Conservation (phyloP, 2,329 filamentous ascomycete genomes). For the Apiospora aurea region DNA sequence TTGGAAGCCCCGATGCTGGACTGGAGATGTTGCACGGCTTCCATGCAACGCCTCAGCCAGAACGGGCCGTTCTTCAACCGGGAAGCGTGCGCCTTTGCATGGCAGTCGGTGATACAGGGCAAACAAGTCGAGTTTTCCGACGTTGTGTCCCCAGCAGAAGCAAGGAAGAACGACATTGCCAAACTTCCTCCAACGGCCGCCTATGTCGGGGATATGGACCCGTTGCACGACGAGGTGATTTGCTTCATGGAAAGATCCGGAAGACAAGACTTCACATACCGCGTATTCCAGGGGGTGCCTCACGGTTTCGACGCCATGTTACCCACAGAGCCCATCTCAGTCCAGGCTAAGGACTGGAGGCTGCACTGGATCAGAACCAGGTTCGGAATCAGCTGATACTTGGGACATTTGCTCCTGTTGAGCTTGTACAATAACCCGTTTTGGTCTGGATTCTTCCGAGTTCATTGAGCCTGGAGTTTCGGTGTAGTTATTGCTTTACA, state of each 20-base stretch:
- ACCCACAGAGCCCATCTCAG: slow-evolving; percentile 8
- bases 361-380: slow-evolving; percentile 21
- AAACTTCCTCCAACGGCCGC: slow-evolving; percentile 16
- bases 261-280: neutral
- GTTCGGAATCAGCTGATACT: slow-evolving; percentile 17
- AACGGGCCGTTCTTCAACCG: slow-evolving; percentile 29
- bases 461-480: neutral
- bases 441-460: neutral
- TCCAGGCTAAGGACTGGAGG: slow-evolving; percentile 12
- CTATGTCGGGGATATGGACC: slow-evolving; percentile 23
- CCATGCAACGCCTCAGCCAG: slow-evolving; percentile 29
- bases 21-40: slow-evolving; percentile 43
- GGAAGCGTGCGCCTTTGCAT: slow-evolving; percentile 19
- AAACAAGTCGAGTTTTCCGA: slow-evolving; percentile 19
- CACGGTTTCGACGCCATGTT: slow-evolving; percentile 23
- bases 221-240: slow-evolving; percentile 9
- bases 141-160: slow-evolving; percentile 15
- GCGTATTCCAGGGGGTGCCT: slow-evolving; percentile 18
- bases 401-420: neutral
- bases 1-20: slow-evolving; percentile 52
- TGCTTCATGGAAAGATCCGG: neutral
- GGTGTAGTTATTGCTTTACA: neutral
- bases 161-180: slow-evolving; percentile 7
- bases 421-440: slow-evolving; percentile 8
- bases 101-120: slow-evolving; percentile 19